These are phyloP conservation scores for Auriscalpium microsporum DNA, from an alignment of 768 basidiomycete species.

Conservation along the genomic window DNA sequence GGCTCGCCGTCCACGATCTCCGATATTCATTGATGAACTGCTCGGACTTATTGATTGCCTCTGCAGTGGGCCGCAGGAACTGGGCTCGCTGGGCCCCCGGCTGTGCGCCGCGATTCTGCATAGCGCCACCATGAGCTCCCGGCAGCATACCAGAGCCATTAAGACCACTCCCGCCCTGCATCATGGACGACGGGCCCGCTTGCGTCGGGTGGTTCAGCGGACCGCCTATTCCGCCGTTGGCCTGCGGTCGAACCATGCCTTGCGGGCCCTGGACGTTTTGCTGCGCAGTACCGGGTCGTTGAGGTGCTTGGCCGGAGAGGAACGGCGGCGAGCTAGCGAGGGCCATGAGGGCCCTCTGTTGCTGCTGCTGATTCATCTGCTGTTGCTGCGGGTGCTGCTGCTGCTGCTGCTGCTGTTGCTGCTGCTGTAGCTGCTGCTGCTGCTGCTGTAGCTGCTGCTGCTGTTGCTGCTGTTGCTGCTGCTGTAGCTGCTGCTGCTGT, in stretches of 20 bases:
- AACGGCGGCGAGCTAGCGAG: not conserved
- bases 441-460: not conserved
- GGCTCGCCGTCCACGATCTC: not conserved
- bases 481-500: slow-evolving; percentile 9
- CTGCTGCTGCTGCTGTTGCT: not conserved
- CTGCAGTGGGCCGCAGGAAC: not conserved
- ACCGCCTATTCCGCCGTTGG: not conserved
- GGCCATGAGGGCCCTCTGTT: not conserved
- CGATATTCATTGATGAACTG: not conserved
- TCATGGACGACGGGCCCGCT: not conserved
- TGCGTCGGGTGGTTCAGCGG: not conserved
- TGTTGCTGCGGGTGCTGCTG: not conserved
- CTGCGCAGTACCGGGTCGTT: not conserved
- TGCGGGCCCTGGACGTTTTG: not conserved
- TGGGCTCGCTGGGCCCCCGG: too few relatives aligned
- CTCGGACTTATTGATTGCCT: not conserved
- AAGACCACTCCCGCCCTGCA: not conserved
- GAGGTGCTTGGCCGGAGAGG: not conserved
- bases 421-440: not conserved
- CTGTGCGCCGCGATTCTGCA: not conserved
- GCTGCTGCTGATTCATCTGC: not conserved
- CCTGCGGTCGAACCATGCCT: not conserved
- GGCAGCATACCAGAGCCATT: not conserved
- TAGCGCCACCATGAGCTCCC: not conserved
- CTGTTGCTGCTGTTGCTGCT: not conserved